Evolutionary conservation across 1,284 basidiomycete species (phyloP), one percentile per base, ranked within the genome.

Genomic region (Hortiboletus rubellus): DNA sequence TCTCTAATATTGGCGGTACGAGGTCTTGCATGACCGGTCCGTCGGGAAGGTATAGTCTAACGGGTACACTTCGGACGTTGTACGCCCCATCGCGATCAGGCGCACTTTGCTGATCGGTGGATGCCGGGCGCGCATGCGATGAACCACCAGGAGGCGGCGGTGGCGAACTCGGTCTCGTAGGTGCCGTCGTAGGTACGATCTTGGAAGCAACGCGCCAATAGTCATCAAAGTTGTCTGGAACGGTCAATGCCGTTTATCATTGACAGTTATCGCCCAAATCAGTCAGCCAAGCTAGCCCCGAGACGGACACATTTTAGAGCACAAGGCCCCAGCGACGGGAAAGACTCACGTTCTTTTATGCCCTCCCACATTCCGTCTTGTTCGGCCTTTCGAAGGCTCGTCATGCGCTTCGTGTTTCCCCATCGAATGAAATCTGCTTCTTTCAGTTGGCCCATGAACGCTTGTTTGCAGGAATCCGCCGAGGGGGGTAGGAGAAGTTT

Each of bases 291-390:
- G 56, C 60, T 59, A 58, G 46, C 51, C 24, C 55, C 54, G 18
- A 56, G 41, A 33, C 31, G 40, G 27, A 50, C 44, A 44, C 47
- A 47, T 42, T 64, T 63, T 58, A 69, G 63, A 68, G 65, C 63
- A 51, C 58, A 54, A 55, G 55, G 60, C 61, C 54, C 63, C 37
- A 38, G 50, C 14, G 53, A 50, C 48, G 38, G 46, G 55, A 30
- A 57, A 55, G 38, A 52, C 91, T 74, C 68, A 94, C 93, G 91
- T 69, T 93, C 88, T 76, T 86, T 87, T 61, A 97, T 89, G 7
- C 93, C 94, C 64, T 96, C 92, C 95, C 95, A 98, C 54, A 96
- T 84, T 0, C 89, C 92, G 71, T 98, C 95, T 70, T 97, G 90
- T 70, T 97, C 95, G 33, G 83, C 85, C 71, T 94, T 91, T 54